phyloP scores from a whole-genome alignment of 768 basidiomycete genomes.

The Polyporus arcularius region DNA sequence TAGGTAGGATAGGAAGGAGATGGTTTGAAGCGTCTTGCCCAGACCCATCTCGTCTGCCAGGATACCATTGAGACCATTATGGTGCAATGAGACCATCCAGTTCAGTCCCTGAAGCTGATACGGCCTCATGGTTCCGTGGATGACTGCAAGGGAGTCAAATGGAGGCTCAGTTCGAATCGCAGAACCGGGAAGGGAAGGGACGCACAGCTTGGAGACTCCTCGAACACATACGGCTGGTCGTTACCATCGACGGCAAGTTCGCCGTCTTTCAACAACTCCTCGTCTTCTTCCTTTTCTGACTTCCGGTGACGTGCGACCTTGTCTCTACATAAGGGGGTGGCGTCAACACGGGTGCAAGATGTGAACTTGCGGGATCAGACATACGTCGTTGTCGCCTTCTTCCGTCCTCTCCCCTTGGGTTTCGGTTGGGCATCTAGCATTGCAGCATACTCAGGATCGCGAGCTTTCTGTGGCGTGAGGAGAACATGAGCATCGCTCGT shows the following conservation, averaged over 20 bases:
- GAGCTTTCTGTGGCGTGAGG: constrained; percentile 59
- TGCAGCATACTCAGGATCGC: constrained; percentile 92
- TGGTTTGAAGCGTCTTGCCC: constrained; percentile 97
- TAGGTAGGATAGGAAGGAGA: constrained; percentile 94
- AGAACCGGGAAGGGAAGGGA: not conserved
- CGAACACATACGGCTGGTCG: constrained; percentile 93
- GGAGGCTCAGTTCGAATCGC: not conserved
- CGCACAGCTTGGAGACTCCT: constrained; percentile 87
- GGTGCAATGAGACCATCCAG: constrained; percentile 96
- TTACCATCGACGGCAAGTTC: constrained; percentile 78
- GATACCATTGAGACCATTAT: constrained; percentile 96
- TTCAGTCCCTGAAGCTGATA: constrained; percentile 97
- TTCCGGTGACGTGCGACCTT: constrained; percentile 83
- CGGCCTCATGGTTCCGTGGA: constrained; percentile 86
- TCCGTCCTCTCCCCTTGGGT: constrained; percentile 81
- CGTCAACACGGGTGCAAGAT: not conserved
- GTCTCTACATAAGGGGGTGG: constrained; percentile 47
- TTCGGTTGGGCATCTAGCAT: constrained; percentile 86
- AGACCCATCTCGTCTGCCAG: constrained; percentile 99
- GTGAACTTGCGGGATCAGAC: constrained; percentile 29
- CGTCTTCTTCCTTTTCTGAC: constrained; percentile 98
- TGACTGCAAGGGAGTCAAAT: constrained; percentile 51
- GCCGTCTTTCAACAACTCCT: constrained; percentile 88
- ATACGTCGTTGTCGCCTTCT: constrained; percentile 73
- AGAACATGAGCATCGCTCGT: not conserved